Percentiles rank a stretch among this genome's conserved stretches.
Evolutionary conservation across 1,284 basidiomycete species (phyloP).

Genomic region (Boletus smithii): DNA sequence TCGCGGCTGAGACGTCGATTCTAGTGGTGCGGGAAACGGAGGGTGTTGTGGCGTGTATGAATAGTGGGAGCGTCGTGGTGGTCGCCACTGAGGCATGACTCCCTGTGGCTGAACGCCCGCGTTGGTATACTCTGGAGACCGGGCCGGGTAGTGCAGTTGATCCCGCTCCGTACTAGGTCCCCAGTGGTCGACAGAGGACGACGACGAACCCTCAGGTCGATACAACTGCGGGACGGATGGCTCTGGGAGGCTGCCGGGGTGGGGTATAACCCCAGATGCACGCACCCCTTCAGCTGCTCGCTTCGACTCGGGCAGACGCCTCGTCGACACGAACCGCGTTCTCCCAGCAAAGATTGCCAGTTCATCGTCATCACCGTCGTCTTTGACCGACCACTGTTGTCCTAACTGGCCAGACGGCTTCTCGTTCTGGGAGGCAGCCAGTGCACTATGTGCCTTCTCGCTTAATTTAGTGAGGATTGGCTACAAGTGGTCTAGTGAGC

Average conservation of each 20-base stretch:
- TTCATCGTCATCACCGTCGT: slow-evolving; percentile 55
- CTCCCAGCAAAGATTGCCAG: slow-evolving; percentile 60
- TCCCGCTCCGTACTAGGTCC: slow-evolving; percentile 15
- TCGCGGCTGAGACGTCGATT: slow-evolving; percentile 11
- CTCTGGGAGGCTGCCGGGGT: slow-evolving; percentile 6
- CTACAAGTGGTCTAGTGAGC: slow-evolving; percentile 32
- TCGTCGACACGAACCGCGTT: slow-evolving; percentile 50
- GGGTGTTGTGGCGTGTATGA: slow-evolving; percentile 24
- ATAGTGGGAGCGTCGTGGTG: slow-evolving; percentile 30
- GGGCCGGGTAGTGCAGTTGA: slow-evolving; percentile 6
- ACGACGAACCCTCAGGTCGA: slow-evolving; percentile 14
- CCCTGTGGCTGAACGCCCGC: slow-evolving; percentile 10
- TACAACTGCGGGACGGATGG: slow-evolving; percentile 18
- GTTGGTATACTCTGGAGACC: slow-evolving; percentile 10
- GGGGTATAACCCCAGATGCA: slow-evolving; percentile 3
- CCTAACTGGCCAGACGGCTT: slow-evolving; percentile 32
- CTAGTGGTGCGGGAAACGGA: slow-evolving; percentile 10
- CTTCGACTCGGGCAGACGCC: slow-evolving; percentile 22
- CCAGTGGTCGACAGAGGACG: slow-evolving; percentile 21
- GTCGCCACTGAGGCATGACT: slow-evolving; percentile 29
- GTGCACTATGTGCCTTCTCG: slow-evolving; percentile 53
- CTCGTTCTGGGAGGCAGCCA: slow-evolving; percentile 39
- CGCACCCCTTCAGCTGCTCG: slow-evolving; percentile 9
- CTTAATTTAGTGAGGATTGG: slow-evolving; percentile 51
- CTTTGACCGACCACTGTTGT: slow-evolving; percentile 42